Evolutionary conservation across 2,329 filamentous ascomycete species (phyloP).

Genomic region (Elsinoe batatas): DNA sequence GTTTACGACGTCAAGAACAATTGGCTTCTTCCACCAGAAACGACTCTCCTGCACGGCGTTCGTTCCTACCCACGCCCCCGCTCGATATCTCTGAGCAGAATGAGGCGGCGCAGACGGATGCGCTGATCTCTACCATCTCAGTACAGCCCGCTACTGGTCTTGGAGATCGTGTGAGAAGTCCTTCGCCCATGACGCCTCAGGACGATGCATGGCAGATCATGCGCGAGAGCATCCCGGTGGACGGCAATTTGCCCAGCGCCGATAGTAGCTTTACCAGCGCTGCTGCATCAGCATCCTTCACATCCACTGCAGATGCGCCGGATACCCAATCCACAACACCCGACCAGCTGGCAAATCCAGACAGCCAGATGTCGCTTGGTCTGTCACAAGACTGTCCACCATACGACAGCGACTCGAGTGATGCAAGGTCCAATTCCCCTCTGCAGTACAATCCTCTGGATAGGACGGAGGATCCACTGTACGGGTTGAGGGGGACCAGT

Average conservation of each 20-base stretch:
- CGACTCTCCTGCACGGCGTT: background rate
- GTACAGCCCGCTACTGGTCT: constrained; percentile 43
- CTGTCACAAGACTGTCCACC: constrained; percentile 17
- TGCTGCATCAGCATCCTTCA: constrained; percentile 42
- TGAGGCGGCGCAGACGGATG: background rate
- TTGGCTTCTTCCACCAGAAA: background rate
- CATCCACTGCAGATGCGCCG: constrained; percentile 25
- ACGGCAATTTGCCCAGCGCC: constrained; percentile 67
- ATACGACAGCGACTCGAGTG: constrained; percentile 41
- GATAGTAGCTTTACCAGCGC: constrained; percentile 73
- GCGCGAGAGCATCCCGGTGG: constrained; percentile 67
- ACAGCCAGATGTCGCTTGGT: constrained; percentile 27
- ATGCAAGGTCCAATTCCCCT: constrained; percentile 20
- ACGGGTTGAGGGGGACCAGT: no score
- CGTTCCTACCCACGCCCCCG: constrained; percentile 7
- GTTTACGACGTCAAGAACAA: background rate
- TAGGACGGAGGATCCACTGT: no score
- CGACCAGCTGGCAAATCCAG: constrained; percentile 16
- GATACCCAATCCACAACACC: constrained; percentile 29
- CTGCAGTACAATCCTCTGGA: background rate
- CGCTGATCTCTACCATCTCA: background rate
- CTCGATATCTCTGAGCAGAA: constrained; percentile 7
- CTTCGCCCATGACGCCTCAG: constrained; percentile 53
- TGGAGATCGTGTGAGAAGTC: constrained; percentile 72
- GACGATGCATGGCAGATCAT: constrained; percentile 68